These are phyloP conservation scores for Aspergillus arachidicola DNA, from an alignment of 2,329 filamentous ascomycete species.

Conservation along the genomic window DNA sequence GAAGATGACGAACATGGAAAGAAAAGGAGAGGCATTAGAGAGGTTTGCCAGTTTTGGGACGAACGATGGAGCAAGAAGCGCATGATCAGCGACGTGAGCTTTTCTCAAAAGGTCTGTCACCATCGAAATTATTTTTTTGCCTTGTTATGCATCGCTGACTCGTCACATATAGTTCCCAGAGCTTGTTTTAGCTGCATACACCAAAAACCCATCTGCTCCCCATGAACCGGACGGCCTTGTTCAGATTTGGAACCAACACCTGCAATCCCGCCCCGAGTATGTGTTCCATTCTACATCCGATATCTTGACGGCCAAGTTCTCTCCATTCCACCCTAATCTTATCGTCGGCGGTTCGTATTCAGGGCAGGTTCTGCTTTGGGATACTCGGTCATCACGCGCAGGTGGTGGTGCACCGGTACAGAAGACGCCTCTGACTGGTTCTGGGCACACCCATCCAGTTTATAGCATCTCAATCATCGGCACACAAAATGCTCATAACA, in stretches of 20 bases:
- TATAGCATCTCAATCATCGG: slow-evolving; percentile 95
- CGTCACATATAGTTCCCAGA: slow-evolving; percentile 69
- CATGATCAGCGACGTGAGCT: slow-evolving; percentile 94
- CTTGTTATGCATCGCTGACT: slow-evolving; percentile 1
- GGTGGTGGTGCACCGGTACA: slow-evolving; percentile 73
- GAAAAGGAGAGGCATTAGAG: slow-evolving; percentile 60
- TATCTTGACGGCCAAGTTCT: slow-evolving; percentile 93
- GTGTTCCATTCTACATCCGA: slow-evolving; percentile 96
- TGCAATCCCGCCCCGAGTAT: slow-evolving; percentile 93
- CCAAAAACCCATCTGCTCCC: slow-evolving; percentile 92
- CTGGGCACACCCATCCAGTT: slow-evolving; percentile 93
- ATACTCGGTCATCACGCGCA: slow-evolving; percentile 83
- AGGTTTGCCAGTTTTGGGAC: slow-evolving; percentile 91
- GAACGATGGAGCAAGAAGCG: slow-evolving; percentile 96
- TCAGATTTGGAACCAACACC: slow-evolving; percentile 95
- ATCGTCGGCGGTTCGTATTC: slow-evolving; percentile 96
- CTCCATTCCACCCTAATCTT: slow-evolving; percentile 95
- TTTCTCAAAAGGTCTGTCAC: slow-evolving; percentile 74
- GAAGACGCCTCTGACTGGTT: slow-evolving; percentile 92
- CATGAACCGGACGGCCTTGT: slow-evolving; percentile 92
- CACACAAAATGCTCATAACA: slow-evolving; percentile 98
- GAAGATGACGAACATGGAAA: slow-evolving; percentile 68
- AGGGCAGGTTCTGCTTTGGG: slow-evolving; percentile 95
- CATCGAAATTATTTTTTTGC: background rate
- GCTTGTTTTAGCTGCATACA: slow-evolving; percentile 90